These are phyloP conservation scores for Colletotrichum melonis DNA, from an alignment of 2,329 filamentous ascomycete species.

Conservation along the genomic window DNA sequence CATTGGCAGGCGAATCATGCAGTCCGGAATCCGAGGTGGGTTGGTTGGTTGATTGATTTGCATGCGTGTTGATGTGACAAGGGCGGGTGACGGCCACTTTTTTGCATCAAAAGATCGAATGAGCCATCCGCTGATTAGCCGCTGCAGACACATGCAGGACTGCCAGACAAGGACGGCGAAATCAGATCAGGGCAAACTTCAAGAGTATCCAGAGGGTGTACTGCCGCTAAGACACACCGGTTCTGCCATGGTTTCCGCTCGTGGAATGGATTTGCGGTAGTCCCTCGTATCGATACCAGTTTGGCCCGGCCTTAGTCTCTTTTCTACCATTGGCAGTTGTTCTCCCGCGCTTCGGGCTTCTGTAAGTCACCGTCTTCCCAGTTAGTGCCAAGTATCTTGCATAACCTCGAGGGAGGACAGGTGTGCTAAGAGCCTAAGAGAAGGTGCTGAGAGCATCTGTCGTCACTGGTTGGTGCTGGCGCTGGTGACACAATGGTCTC, in stretches of 20 bases:
- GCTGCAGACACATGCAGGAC: background rate
- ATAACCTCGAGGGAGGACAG: too few relatives aligned
- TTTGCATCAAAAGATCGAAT: background rate
- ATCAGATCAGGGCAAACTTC: background rate
- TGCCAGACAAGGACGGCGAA: too few relatives aligned
- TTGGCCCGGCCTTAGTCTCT: background rate
- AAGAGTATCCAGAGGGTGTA: background rate
- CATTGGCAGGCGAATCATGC: background rate
- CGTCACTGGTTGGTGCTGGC: slow-evolving; percentile 4
- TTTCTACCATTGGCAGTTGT: slow-evolving; percentile 1
- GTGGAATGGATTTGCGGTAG: slow-evolving; percentile 30
- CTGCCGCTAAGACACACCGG: slow-evolving; percentile 22
- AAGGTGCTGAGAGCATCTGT: background rate
- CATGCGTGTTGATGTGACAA: background rate
- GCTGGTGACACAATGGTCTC: background rate
- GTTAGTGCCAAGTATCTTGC: background rate
- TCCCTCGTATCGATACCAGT: slow-evolving; percentile 20
- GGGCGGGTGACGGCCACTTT: background rate
- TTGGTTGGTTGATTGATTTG: background rate
- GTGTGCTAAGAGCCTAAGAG: background rate
- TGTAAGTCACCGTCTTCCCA: background rate
- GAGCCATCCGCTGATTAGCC: background rate
- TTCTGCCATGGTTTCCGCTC: slow-evolving; percentile 24
- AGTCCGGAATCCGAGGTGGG: background rate
- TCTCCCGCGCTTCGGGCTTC: slow-evolving; percentile 18